Evolutionary conservation across 108 stramenopile genomes (phyloP).

Genomic region (Skeletonema potamos): DNA sequence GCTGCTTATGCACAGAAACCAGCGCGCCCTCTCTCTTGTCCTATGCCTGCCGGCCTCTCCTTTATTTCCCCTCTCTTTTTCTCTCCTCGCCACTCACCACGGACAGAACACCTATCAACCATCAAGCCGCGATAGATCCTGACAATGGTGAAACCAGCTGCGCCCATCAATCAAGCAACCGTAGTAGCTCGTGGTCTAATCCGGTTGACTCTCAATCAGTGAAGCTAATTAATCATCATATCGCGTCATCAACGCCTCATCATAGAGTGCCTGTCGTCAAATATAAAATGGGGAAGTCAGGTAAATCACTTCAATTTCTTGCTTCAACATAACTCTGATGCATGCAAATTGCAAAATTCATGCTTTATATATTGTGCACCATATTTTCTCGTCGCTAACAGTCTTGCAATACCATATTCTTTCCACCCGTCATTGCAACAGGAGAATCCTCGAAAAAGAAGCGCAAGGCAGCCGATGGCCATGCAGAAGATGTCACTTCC

Average conservation of each 20-base stretch:
- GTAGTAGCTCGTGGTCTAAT: too few species aligned
- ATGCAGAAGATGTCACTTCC: slow-evolving; percentile 29
- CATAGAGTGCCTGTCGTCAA: not conserved
- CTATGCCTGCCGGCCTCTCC: too few species aligned
- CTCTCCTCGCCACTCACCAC: too few species aligned
- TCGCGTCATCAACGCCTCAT: not conserved
- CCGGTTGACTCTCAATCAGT: not conserved
- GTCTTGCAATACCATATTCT: not conserved
- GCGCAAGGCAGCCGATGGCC: slow-evolving; percentile 70
- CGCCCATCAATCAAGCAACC: too few species aligned
- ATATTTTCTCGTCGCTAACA: not conserved
- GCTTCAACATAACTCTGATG: not conserved
- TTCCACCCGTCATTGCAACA: not conserved
- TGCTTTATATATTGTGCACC: not conserved
- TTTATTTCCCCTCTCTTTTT: too few species aligned
- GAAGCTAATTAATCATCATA: too few species aligned
- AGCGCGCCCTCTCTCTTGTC: too few species aligned
- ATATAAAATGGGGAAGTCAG: slow-evolving; percentile 31
- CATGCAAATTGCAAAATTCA: not conserved
- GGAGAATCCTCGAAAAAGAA: slow-evolving; percentile 62
- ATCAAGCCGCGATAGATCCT: too few species aligned
- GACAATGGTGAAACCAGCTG: too few species aligned
- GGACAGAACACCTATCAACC: too few species aligned
- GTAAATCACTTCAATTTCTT: not conserved
- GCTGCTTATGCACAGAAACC: too few species aligned